Evolutionary conservation across 371 early-diverging fungal genomes (phyloP).

Genomic region (Apophysomyces ossiformis): DNA sequence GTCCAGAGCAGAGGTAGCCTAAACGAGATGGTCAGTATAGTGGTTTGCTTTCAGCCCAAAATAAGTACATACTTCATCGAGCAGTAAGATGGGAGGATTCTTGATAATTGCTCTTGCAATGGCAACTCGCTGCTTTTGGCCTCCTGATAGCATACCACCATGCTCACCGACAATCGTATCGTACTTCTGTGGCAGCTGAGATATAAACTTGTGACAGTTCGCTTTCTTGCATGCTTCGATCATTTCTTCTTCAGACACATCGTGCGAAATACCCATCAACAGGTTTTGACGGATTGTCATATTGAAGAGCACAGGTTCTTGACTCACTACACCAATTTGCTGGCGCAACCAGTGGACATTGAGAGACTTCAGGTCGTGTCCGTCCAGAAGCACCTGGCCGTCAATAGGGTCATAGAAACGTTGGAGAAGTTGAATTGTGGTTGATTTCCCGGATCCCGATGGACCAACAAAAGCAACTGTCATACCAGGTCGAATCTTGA

Average conservation of each 20-base stretch:
- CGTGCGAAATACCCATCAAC: constrained; percentile 55
- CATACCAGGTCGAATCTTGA: constrained; percentile 71
- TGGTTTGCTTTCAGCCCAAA: constrained; percentile 29
- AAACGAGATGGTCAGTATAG: constrained; percentile 35
- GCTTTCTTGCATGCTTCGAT: constrained; percentile 63
- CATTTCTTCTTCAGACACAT: constrained; percentile 56
- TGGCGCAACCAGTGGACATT: constrained; percentile 74
- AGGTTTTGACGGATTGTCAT: constrained; percentile 81
- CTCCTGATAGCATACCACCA: constrained; percentile 77
- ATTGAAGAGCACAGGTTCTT: constrained; percentile 87
- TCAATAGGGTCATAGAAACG: constrained; percentile 82
- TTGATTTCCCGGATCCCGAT: constrained; percentile 90
- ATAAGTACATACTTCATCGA: constrained; percentile 33
- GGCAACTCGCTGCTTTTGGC: constrained; percentile 59
- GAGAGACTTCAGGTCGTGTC: constrained; percentile 62
- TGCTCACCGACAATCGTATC: constrained; percentile 71
- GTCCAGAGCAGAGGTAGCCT: constrained; percentile 81
- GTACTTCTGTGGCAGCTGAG: constrained; percentile 72
- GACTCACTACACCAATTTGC: constrained; percentile 82
- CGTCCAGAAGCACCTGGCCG: constrained; percentile 72
- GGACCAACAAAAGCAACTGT: constrained; percentile 79
- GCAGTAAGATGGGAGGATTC: constrained; percentile 33
- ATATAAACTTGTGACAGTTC: constrained; percentile 78
- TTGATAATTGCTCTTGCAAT: constrained; percentile 43
- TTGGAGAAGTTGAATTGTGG: constrained; percentile 81